These are phyloP conservation scores for Favolaschia claudopus DNA, from an alignment of 768 basidiomycete species.

Conservation along the genomic window DNA sequence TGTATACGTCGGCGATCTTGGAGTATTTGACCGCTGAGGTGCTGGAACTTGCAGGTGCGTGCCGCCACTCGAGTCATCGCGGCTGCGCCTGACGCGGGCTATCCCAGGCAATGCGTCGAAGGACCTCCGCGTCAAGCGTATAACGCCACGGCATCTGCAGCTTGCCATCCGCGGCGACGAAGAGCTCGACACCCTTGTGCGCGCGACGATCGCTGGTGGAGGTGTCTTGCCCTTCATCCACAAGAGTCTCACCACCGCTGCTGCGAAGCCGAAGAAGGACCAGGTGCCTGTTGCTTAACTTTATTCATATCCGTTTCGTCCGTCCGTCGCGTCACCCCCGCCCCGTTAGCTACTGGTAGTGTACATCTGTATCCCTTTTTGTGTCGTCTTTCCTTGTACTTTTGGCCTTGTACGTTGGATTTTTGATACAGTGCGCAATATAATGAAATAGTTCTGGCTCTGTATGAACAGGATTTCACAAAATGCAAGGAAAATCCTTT, in stretches of 20 bases:
- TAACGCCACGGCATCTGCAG: slow-evolving; percentile 95
- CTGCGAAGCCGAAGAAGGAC: slow-evolving; percentile 58
- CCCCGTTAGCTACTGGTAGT: not conserved
- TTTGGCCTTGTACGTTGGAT: not conserved
- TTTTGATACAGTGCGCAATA: not conserved
- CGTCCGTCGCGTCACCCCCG: not conserved
- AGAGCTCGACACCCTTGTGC: slow-evolving; percentile 94
- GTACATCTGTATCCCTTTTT: not conserved
- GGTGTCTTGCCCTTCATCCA: slow-evolving; percentile 91
- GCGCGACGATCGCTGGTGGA: slow-evolving; percentile 92
- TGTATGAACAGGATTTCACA: too few species aligned
- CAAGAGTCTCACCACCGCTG: slow-evolving; percentile 73
- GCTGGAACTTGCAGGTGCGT: slow-evolving; percentile 90
- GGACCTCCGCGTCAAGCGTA: slow-evolving; percentile 96
- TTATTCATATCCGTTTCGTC: not conserved
- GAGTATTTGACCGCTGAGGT: slow-evolving; percentile 98
- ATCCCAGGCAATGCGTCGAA: slow-evolving; percentile 91
- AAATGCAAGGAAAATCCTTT: too few species aligned
- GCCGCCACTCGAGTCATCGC: not conserved
- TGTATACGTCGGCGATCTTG: slow-evolving; percentile 94
- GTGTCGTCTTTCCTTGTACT: not conserved
- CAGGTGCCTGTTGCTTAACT: slow-evolving; percentile 29
- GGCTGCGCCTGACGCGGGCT: not conserved
- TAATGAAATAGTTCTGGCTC: too few species aligned
- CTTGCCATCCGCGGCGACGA: slow-evolving; percentile 97